Percentiles rank a stretch among this genome's conserved stretches.
These are phyloP conservation scores for Blastomyces gilchristii DNA, from an alignment of 2,329 filamentous ascomycete species.

Conservation along the genomic window DNA sequence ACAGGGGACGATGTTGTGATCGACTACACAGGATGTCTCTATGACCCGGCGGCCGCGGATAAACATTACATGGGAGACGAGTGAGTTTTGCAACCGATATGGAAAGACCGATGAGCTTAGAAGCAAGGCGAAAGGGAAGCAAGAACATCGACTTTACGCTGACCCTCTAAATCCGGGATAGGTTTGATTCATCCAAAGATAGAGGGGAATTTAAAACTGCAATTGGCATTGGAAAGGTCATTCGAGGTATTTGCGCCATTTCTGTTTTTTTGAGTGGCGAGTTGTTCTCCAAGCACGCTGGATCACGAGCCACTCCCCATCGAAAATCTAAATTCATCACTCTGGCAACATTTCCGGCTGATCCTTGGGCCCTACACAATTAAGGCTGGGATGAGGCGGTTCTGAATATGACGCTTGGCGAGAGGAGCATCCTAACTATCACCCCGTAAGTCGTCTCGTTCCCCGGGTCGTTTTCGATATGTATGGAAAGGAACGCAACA, in stretches of 20 bases:
- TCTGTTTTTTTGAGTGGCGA: background rate
- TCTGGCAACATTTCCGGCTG: background rate
- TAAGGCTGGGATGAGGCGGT: conserved; percentile 81
- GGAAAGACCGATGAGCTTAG: background rate
- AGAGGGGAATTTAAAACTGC: conserved; percentile 63
- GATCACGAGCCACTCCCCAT: background rate
- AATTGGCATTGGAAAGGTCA: conserved; percentile 78
- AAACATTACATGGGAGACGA: conserved; percentile 56
- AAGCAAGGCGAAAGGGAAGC: background rate
- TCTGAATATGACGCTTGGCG: conserved; percentile 73
- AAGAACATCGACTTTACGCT: conserved; percentile 2
- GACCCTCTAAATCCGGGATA: conserved; percentile 28
- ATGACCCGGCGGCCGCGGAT: conserved; percentile 51
- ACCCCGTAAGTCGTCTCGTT: conserved; percentile 48
- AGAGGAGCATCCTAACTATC: conserved; percentile 80
- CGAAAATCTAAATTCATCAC: background rate
- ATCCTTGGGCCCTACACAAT: conserved; percentile 16
- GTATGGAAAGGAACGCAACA: background rate
- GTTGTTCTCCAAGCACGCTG: background rate
- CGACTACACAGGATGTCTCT: conserved; percentile 83
- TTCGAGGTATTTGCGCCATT: conserved; percentile 56
- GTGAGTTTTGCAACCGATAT: conserved; percentile 43
- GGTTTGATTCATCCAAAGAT: conserved; percentile 74
- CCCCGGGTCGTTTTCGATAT: background rate
- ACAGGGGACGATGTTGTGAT: conserved; percentile 68